phyloP scores from a whole-genome alignment of 108 stramenopile species.

The Pseudonitzschia multistriata region DNA sequence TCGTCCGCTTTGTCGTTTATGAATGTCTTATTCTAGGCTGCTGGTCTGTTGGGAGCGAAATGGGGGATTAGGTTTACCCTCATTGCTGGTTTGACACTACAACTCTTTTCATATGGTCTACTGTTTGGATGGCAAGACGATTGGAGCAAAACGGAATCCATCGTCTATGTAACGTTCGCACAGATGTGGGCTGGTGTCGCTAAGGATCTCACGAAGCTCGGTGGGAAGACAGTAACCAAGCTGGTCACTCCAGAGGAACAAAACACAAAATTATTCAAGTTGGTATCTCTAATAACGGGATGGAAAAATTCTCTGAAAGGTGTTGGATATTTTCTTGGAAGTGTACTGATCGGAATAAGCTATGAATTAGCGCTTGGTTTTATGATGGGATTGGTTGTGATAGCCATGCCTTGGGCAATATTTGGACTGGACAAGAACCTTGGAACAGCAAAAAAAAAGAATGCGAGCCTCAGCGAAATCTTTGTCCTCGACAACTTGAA shows the following conservation, averaged over 20 bases:
- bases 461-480: conserved; percentile 63
- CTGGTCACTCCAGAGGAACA: conserved; percentile 89
- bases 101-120: conserved; percentile 69
- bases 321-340: conserved; percentile 87
- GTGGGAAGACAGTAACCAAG: conserved; percentile 93
- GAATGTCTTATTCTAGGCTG: conserved; percentile 37
- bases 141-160: conserved; percentile 64
- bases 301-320: conserved; percentile 96
- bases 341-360: conserved; percentile 67
- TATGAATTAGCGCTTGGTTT: conserved; percentile 76
- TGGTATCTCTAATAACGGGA: conserved; percentile 89
- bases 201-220: conserved; percentile 93
- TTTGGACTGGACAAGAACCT: conserved; percentile 74
- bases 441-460: conserved; percentile 84
- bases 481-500: conserved; percentile 81
- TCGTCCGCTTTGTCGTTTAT: not conserved
- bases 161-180: conserved; percentile 86
- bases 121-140: conserved; percentile 81
- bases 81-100: conserved; percentile 67
- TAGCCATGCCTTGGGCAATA: conserved; percentile 87
- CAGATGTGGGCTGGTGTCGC: conserved; percentile 94
- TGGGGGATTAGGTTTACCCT: conserved; percentile 89
- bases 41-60: conserved; percentile 81
- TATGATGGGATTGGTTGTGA: conserved; percentile 82
- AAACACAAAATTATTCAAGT: conserved; percentile 80